phyloP scores from a whole-genome alignment of 1,284 basidiomycete genomes.

The Tilletiopsis washingtonensis region DNA sequence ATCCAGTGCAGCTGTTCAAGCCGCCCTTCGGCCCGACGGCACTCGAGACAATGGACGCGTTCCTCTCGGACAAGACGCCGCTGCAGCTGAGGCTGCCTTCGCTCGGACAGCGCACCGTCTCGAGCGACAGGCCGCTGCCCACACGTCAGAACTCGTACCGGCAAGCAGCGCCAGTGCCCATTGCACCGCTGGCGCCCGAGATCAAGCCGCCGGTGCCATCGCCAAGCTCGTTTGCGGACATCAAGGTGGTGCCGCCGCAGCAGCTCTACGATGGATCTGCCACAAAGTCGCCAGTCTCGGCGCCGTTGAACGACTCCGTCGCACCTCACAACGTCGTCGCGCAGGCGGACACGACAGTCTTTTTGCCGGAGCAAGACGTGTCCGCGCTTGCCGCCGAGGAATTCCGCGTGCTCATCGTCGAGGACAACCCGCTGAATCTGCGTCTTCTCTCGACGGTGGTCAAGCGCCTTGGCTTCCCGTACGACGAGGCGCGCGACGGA shows the following conservation, averaged over 20 bases:
- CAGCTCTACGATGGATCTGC: too few relatives aligned
- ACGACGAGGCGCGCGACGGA: constrained; percentile 29
- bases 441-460: constrained; percentile 23
- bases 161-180: neutral
- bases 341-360: too few relatives aligned
- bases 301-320: too few relatives aligned
- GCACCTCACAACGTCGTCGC: too few relatives aligned
- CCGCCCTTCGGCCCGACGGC: constrained; percentile 27
- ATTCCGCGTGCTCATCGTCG: constrained; percentile 30
- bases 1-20: constrained; percentile 7
- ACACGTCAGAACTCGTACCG: too few relatives aligned
- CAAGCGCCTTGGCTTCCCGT: constrained; percentile 17
- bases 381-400: constrained; percentile 4
- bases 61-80: constrained; percentile 16
- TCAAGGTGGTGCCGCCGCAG: too few relatives aligned
- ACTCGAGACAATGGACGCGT: constrained; percentile 19
- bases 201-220: neutral
- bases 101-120: too few relatives aligned
- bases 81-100: too few relatives aligned
- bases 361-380: neutral
- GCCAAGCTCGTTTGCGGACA: too few relatives aligned
- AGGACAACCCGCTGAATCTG: constrained; percentile 41
- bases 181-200: neutral
- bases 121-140: too few relatives aligned
- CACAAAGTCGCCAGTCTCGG: too few relatives aligned